Evolutionary conservation across 345 rosid genomes (phyloP), one percentile per base, ranked within the genome.

Genomic region (Microthlaspi erraticum): DNA sequence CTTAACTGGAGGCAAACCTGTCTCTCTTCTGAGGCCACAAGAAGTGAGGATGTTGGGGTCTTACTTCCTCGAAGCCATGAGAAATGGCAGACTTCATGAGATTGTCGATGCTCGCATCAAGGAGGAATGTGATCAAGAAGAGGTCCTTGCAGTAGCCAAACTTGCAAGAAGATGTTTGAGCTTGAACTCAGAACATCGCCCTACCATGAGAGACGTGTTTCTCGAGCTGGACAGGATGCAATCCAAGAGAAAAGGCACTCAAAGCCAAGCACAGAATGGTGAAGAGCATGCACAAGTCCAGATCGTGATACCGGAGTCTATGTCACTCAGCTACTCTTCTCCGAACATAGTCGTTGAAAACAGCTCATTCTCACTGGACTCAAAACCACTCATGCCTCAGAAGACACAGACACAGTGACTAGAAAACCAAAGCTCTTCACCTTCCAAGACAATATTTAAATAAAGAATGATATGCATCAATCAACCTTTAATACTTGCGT

Each of bases 131-230:
- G 59, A 73, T 37, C 56, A 0, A 56, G 64, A 75, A 1, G 80
- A 73, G 44, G 41, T 82, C 36, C 41, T 56, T 16, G 72, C 17
- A 16, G 80, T 84, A 2, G 81, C 84, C 4, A 72, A 41, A 9
- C 66, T 82, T 0, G 88, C 77, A 17, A 70, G 41, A 58, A 77
- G 76, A 19, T 82, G 85, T 51, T 61, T 85, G 52, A 39, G 36
- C 62, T 31, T 77, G 20, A 71, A 67, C 41, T 82, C 83, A 6
- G 68, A 44, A 37, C 17, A 74, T 26, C 76, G 81, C 41, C 88
- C 86, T 8, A 60, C 79, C 36, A 84, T 80, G 88, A 84, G 75
- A 52, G 54, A 82, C 32, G 83, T 79, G 0, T 55, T 37, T 2
- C 48, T 19, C 41, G 77, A 75, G 18, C 12, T 83, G 1, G 79